Percentiles rank a stretch among this genome's conserved stretches.
Evolutionary conservation across 257 asterid genomes (phyloP).

Genomic region (Nicotiana noctiflora): DNA sequence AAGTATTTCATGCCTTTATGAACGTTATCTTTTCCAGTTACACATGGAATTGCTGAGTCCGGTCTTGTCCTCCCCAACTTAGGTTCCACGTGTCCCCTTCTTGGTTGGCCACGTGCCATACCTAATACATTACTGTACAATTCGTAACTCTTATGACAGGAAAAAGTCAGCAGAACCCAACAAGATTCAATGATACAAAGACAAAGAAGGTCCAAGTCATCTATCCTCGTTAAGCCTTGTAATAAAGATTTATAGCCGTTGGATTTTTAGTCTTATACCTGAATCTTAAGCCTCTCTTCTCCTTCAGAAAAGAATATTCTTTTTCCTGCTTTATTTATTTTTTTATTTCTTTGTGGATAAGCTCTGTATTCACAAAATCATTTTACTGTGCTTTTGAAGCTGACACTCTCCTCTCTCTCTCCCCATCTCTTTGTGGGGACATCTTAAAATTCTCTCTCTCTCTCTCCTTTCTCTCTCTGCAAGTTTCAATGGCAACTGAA

Average conservation of each 20-base stretch:
- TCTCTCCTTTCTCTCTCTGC: background rate
- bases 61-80: too few relatives aligned
- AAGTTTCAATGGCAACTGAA: conserved; percentile 5
- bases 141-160: background rate
- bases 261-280: background rate
- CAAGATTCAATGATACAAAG: background rate
- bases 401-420: background rate
- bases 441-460: background rate
- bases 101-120: too few relatives aligned
- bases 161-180: background rate
- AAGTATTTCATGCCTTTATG: too few relatives aligned
- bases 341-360: background rate
- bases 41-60: too few relatives aligned
- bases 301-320: background rate
- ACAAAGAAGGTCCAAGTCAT: background rate
- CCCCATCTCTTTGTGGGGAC: conserved; percentile 8
- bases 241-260: background rate
- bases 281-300: background rate
- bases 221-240: background rate
- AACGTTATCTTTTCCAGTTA: too few relatives aligned
- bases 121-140: too few relatives aligned
- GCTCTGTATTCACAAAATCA: background rate
- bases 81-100: too few relatives aligned
- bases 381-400: background rate
- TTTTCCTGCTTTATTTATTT: background rate